phyloP scores from a whole-genome alignment of 1,139 yeast species.

The Nakaseomyces sp. region DNA sequence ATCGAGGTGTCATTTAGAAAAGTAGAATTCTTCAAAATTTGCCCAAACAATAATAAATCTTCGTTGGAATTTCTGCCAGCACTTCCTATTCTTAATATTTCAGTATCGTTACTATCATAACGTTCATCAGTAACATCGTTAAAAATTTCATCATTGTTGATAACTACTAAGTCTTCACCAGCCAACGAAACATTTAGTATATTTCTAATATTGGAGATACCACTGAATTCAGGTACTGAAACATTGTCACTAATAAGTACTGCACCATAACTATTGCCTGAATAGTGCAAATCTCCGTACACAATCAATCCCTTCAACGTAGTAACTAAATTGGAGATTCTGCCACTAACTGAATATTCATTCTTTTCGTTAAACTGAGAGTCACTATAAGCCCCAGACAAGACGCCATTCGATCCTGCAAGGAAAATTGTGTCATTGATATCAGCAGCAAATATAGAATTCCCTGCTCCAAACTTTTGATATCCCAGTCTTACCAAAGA shows the following conservation, averaged over 20 bases:
- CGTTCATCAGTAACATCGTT: background rate
- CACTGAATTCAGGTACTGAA: slow-evolving; percentile 21
- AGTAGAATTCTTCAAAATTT: slow-evolving; percentile 13
- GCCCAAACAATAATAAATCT: slow-evolving; percentile 35
- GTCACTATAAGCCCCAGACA: background rate
- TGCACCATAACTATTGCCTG: slow-evolving; percentile 12
- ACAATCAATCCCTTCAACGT: slow-evolving; percentile 17
- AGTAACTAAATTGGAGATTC: background rate
- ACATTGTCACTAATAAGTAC: slow-evolving; percentile 27
- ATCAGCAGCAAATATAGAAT: slow-evolving; percentile 23
- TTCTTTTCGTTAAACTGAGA: background rate
- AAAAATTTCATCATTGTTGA: slow-evolving; percentile 11
- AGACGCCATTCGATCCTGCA: slow-evolving; percentile 18
- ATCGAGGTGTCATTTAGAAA: slow-evolving; percentile 8
- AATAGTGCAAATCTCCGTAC: slow-evolving; percentile 17
- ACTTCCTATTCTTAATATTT: slow-evolving; percentile 19
- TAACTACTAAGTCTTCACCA: slow-evolving; percentile 20
- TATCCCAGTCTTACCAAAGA: slow-evolving; percentile 58
- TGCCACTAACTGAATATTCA: slow-evolving; percentile 9
- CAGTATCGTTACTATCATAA: background rate
- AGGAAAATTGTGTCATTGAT: slow-evolving; percentile 17
- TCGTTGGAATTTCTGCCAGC: slow-evolving; percentile 25
- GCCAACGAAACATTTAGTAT: slow-evolving; percentile 25
- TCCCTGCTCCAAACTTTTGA: slow-evolving; percentile 33
- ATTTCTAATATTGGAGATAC: slow-evolving; percentile 9